Conservation (phyloP, 176 grass and related monocot species). For the Eremochloa ophiuroides region DNA sequence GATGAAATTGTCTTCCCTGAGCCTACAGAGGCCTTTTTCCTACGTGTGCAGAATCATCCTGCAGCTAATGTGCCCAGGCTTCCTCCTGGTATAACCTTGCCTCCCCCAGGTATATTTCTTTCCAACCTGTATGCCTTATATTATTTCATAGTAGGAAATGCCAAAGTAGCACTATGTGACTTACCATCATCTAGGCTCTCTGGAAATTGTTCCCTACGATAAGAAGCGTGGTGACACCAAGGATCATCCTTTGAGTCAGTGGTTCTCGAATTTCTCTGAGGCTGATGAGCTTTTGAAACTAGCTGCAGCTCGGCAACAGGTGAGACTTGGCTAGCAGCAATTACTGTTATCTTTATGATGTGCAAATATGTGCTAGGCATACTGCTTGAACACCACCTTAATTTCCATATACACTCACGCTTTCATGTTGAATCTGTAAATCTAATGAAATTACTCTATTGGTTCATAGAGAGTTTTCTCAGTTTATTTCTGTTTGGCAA, state of each 20-base stretch:
- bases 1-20: slow-evolving; percentile 86
- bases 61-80: slow-evolving; percentile 88
- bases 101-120: slow-evolving; percentile 53
- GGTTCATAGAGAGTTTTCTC: not conserved
- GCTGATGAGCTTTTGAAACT: slow-evolving; percentile 95
- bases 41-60: slow-evolving; percentile 83
- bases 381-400: not conserved
- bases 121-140: not conserved
- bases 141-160: slow-evolving; percentile 3
- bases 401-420: not conserved
- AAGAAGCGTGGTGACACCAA: slow-evolving; percentile 79
- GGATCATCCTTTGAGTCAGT: slow-evolving; percentile 82
- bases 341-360: slow-evolving; percentile 2
- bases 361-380: not conserved
- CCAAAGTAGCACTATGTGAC: not conserved
- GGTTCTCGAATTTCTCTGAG: slow-evolving; percentile 92
- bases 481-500: not conserved
- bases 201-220: slow-evolving; percentile 53
- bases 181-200: slow-evolving; percentile 34
- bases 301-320: slow-evolving; percentile 84
- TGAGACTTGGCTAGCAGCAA: slow-evolving; percentile 41
- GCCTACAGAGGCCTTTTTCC: slow-evolving; percentile 74
- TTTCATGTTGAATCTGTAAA: not conserved
- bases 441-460: not conserved
- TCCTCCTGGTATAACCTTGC: slow-evolving; percentile 69